Base-by-base conservation (phyloP, 1,284 basidiomycete species). In the Sporisorium iseilematis-ciliati region DNA sequence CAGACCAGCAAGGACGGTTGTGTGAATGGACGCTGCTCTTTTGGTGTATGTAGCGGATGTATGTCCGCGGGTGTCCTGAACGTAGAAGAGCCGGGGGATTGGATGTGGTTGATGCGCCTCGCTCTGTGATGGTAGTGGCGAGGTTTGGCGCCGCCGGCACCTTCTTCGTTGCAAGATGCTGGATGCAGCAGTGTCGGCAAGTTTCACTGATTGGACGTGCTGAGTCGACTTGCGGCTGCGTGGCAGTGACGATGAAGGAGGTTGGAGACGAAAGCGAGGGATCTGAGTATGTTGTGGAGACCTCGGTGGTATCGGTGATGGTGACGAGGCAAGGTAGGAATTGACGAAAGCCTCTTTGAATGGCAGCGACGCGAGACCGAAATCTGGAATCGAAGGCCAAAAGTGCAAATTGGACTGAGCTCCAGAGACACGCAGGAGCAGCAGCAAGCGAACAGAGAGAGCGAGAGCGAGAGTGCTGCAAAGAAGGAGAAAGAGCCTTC, bases 391-490 rank as follows among this genome's bases (percentile, higher is more conserved):
- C n/a, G 49, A 25, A 46, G 25, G 45, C 25, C 25, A 18, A n/a
- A 7, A 29, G 35, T 16, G 35, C 35, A 31, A 29, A 20, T 38
- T 38, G 20, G 48, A 52, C 51, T 52, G 51, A 52, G 51, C 51
- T 25, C 26, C 21, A 40, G 18, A 35, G 31, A 52, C 50, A 38
- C 33, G n/a, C 23, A 21, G n/a, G n/a, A 51, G 33, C 20, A 33
- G 35, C 35, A 38, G 35, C 5, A 52, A 18, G 31, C 21, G 12
- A 38, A 20, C 6, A 11, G 48, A 35, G 20, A 23, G n/a, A 35
- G 49, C 11, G 16, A 33, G 25, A 14, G 29, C 35, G 11, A 14
- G 10, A 49, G 26, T 18, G n/a, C 23, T n/a, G n/a, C n/a, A n/a
- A n/a, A n/a, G 18, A 29, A 14, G 7, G 21, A 48, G 23, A 18